Base-by-base conservation (phyloP, 805 yeast species). In the Blastobotrys parvus region DNA sequence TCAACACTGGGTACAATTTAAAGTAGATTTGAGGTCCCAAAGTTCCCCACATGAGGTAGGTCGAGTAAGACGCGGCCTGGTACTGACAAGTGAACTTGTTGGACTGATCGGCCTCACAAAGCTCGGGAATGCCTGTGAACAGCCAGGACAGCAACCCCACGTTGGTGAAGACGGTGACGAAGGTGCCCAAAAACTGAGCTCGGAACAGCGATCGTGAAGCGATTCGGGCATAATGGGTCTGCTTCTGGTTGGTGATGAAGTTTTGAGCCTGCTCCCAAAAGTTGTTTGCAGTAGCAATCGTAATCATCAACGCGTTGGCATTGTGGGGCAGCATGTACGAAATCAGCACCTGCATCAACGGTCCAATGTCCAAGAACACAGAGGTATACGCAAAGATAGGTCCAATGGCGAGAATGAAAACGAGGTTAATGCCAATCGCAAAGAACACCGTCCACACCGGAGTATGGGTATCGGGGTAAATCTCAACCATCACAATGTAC, bases 351-450 rank as follows among this genome's bases (percentile, higher is more conserved):
- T 80, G 85, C 4, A 77, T 74, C 39, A 82, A 59, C 1, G 78
- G 83, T 54, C 75, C 76, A 43, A 81, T 62, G 54, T 81, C 86
- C 3, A 77, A 74, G 44, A 81, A 60, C 2, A 79, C 83, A 54
- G 75, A 77, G 0, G 88, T 78, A 23, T 74, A 72, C 3, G 85
- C 77, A 15, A 72, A 71, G 39, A 81, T 69, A 7, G 80, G 63
- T 7, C 82, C 76, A 25, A 79, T 65, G 16, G 88, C 88, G 31
- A 80, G 60, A 46, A 80, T 60, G 58, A 80, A 78, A 13, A 77
- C 56, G 30, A 74, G 58, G 45, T 75, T 73, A 49, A 79, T 69
- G 6, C 67, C 62, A 11, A 80, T 62, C 1, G 79, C 77, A 49
- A 80, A 70, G 50, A 81, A 71, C 7, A 49, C 36, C n/a, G 41